Evolutionary conservation across 2,329 filamentous ascomycete genomes (phyloP).

Genomic region (Colletotrichum theobromicola): DNA sequence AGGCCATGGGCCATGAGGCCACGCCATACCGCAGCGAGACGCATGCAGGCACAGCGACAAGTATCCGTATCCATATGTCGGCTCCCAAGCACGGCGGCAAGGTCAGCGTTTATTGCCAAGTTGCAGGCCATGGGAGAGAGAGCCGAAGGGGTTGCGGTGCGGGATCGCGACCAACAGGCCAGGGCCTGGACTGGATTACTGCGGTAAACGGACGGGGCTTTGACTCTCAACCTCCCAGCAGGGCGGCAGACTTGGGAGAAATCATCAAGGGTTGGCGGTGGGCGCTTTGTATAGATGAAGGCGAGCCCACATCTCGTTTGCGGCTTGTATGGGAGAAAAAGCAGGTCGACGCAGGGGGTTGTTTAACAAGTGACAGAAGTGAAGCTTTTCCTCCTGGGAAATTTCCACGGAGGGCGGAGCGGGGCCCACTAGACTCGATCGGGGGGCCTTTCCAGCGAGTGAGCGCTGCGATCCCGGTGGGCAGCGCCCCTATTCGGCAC

Average conservation of each 20-base stretch:
- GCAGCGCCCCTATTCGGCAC: conserved; percentile 15
- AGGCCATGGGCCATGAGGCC: conserved; percentile 13
- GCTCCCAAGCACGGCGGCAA: conserved; percentile 10
- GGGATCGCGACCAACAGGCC: background rate
- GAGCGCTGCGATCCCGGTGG: background rate
- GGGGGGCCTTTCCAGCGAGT: background rate
- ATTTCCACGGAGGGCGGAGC: conserved; percentile 11
- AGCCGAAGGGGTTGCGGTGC: background rate
- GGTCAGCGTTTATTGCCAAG: background rate
- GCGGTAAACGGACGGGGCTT: background rate
- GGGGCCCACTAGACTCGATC: conserved; percentile 9
- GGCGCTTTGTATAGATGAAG: conserved; percentile 14
- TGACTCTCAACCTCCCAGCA: background rate
- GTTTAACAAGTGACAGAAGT: background rate
- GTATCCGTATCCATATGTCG: too few relatives aligned
- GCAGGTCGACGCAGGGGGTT: background rate
- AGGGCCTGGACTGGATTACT: background rate
- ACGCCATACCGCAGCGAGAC: background rate
- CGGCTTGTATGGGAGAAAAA: conserved; percentile 12
- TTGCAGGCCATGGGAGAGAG: background rate
- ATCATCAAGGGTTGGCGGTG: background rate
- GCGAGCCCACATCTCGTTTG: conserved; percentile 15
- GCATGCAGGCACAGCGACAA: too few relatives aligned
- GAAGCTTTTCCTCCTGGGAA: conserved; percentile 14
- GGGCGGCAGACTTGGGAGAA: background rate